Evolutionary conservation across 2,329 filamentous ascomycete species (phyloP).

Genomic region (Aspergillus versicolor): DNA sequence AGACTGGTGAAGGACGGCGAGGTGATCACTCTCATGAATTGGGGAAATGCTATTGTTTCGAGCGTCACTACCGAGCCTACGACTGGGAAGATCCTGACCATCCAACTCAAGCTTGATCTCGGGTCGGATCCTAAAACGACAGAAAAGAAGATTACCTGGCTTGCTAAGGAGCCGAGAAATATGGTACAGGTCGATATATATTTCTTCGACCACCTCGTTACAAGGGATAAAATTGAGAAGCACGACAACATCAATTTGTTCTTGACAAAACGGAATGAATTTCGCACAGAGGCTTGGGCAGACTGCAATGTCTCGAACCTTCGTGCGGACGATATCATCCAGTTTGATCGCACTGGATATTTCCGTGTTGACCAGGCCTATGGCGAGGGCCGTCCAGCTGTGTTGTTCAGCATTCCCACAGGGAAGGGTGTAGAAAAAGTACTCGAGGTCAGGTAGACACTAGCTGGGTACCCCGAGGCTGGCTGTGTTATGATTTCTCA

Average conservation of each 20-base stretch:
- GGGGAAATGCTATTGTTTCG: slow-evolving; percentile 65
- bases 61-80: slow-evolving; percentile 49
- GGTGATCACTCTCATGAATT: slow-evolving; percentile 94
- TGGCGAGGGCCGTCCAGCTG: slow-evolving; percentile 57
- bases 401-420: slow-evolving; percentile 70
- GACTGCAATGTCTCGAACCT: slow-evolving; percentile 77
- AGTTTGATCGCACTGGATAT: slow-evolving; percentile 91
- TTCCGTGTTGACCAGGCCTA: slow-evolving; percentile 75
- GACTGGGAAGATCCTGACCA: not conserved
- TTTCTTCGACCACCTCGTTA: slow-evolving; percentile 93
- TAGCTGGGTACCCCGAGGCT: no score
- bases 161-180: slow-evolving; percentile 69
- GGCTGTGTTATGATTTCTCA: no score
- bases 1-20: slow-evolving; percentile 78
- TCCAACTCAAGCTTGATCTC: slow-evolving; percentile 25
- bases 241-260: slow-evolving; percentile 65
- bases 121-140: slow-evolving; percentile 86
- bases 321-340: slow-evolving; percentile 86
- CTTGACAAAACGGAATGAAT: slow-evolving; percentile 44
- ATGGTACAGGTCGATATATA: slow-evolving; percentile 81
- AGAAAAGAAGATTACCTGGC: slow-evolving; percentile 94
- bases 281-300: slow-evolving; percentile 70
- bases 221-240: slow-evolving; percentile 89
- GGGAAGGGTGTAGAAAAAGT: slow-evolving; percentile 50
- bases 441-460: no score